Evolutionary conservation across 75 land plant species (phyloP).

Genomic region (Pseudotsuga menziesii): DNA sequence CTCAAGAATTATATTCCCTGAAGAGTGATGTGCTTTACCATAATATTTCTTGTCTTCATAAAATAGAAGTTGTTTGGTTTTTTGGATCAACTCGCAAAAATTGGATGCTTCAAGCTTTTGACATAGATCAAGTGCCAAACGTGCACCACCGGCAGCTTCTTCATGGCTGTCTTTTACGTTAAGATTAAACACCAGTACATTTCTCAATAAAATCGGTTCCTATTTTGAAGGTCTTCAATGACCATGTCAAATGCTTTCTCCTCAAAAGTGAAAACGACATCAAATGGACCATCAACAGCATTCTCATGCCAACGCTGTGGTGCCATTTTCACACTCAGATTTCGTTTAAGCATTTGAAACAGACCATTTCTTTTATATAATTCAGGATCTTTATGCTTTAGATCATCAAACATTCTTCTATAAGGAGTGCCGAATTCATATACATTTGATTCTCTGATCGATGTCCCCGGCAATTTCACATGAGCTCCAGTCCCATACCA

Average conservation of each 20-base stretch:
- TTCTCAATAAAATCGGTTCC: constrained; percentile 68
- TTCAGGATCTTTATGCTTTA: constrained; percentile 82
- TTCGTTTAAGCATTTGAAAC: constrained; percentile 79
- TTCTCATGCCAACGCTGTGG: constrained; percentile 97
- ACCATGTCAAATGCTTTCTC: constrained; percentile 94
- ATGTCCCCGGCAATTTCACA: constrained; percentile 95
- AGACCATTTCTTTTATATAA: constrained; percentile 88
- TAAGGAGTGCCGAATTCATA: constrained; percentile 96
- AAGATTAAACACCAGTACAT: constrained; percentile 80
- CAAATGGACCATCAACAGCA: constrained; percentile 83
- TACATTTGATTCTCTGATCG: constrained; percentile 84
- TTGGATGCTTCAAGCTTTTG: constrained; percentile 37
- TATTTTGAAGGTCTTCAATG: constrained; percentile 79
- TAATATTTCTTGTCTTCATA: no score
- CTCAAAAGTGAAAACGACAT: constrained; percentile 89
- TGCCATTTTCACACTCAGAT: constrained; percentile 58
- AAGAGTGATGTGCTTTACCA: no score
- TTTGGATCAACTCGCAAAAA: no score
- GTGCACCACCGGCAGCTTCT: constrained; percentile 88
- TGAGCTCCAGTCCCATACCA: constrained; percentile 94
- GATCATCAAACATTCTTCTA: constrained; percentile 81
- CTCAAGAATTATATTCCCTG: no score
- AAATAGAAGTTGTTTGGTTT: no score
- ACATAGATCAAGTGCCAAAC: constrained; percentile 75
- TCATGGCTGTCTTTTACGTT: constrained; percentile 98